Evolutionary conservation across 768 basidiomycete species (phyloP).

Genomic region (Xanthoconium purpureum): DNA sequence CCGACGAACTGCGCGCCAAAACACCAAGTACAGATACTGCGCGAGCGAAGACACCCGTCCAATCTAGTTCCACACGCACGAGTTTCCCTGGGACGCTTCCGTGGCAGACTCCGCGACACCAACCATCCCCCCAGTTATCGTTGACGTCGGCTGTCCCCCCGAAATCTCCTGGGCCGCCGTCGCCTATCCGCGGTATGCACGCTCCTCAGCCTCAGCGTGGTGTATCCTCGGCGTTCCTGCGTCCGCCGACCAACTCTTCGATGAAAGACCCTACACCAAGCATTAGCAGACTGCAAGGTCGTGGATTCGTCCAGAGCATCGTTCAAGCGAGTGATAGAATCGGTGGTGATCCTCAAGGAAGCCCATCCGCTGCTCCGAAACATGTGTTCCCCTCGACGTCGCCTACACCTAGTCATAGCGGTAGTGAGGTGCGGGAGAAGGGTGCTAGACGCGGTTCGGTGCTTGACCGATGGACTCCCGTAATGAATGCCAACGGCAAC

Average conservation of each 20-base stretch:
- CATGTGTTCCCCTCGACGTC: constrained; percentile 27
- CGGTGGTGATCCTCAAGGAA: constrained; percentile 34
- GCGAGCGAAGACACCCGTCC: constrained; percentile 16
- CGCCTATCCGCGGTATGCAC: constrained; percentile 42
- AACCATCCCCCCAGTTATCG: constrained; percentile 32
- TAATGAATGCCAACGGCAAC: constrained; percentile 28
- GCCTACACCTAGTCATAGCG: constrained; percentile 34
- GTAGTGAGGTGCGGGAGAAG: constrained; percentile 38
- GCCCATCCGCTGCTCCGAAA: constrained; percentile 29
- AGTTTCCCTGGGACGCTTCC: constrained; percentile 17
- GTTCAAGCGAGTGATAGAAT: constrained; percentile 65
- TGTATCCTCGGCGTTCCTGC: constrained; percentile 59
- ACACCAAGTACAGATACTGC: constrained; percentile 16
- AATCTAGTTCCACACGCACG: constrained; percentile 15
- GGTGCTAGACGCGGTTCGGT: constrained; percentile 45
- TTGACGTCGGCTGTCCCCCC: constrained; percentile 26
- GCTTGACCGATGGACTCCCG: constrained; percentile 68
- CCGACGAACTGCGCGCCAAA: constrained; percentile 23
- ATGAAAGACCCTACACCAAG: constrained; percentile 78
- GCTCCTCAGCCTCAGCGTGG: constrained; percentile 39
- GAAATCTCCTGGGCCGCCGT: constrained; percentile 32
- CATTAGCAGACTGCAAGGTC: constrained; percentile 76
- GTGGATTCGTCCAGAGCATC: constrained; percentile 83
- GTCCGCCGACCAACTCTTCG: constrained; percentile 36
- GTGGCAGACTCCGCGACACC: constrained; percentile 28